Conservation (phyloP, 768 basidiomycete genomes). For the Boletellus emodensis region DNA sequence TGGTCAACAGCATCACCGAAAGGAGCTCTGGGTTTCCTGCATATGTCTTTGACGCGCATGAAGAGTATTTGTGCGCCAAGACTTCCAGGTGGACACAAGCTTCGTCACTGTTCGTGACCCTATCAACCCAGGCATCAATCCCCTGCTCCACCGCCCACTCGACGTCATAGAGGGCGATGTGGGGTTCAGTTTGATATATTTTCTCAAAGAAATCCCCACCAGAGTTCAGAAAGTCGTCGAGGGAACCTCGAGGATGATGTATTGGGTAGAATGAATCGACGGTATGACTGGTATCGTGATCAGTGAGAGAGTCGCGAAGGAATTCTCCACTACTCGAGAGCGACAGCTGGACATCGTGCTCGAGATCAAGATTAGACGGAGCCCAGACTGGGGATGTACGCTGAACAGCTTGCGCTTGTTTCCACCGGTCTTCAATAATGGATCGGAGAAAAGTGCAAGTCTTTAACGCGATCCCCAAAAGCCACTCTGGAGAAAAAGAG, state of each 20-base stretch:
- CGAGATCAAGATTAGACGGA: conserved; percentile 26
- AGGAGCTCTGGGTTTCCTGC: conserved; percentile 20
- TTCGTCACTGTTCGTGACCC: conserved; percentile 13
- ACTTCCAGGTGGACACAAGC: conserved; percentile 27
- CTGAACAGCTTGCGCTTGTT: conserved; percentile 23
- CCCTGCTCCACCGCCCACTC: conserved; percentile 30
- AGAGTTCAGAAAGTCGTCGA: conserved; percentile 13
- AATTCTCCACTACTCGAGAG: conserved; percentile 30
- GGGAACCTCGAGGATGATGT: conserved; percentile 4
- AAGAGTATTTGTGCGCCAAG: conserved; percentile 25
- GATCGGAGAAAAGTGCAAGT: conserved; percentile 22
- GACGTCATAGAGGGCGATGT: conserved; percentile 34
- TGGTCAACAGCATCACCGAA: neutral
- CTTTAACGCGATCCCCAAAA: neutral
- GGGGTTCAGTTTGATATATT: conserved; percentile 5
- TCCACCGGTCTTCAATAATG: conserved; percentile 34
- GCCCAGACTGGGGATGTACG: conserved; percentile 26
- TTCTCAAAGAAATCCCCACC: conserved; percentile 11
- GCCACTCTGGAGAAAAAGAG: neutral
- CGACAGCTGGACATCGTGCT: conserved; percentile 31
- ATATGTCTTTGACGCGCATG: conserved; percentile 25
- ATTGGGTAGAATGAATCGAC: neutral
- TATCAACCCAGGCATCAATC: conserved; percentile 33
- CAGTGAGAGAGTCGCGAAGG: conserved; percentile 20
- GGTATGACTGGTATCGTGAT: conserved; percentile 5